phyloP scores from a whole-genome alignment of 2,329 filamentous ascomycete species.

The Sordariomycetes sp. region DNA sequence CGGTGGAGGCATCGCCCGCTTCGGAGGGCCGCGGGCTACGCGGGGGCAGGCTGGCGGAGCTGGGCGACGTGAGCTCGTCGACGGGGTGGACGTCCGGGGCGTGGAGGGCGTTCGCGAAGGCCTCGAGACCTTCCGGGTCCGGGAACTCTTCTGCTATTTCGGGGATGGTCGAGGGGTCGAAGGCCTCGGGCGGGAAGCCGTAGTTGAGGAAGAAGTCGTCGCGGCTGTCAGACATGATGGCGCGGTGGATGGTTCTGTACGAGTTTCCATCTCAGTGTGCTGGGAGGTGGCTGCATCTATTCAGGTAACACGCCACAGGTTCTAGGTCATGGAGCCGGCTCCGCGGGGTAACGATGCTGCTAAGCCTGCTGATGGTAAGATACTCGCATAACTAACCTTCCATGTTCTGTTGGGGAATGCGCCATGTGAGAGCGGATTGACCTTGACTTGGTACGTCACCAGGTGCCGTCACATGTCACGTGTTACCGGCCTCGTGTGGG shows the following conservation, averaged over 20 bases:
- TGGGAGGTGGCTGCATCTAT: not conserved
- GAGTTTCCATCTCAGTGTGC: not conserved
- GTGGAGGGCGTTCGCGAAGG: constrained; percentile 73
- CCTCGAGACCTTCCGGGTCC: constrained; percentile 56
- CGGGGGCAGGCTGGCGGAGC: constrained; percentile 22
- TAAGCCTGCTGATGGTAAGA: not conserved
- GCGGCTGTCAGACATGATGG: constrained; percentile 2
- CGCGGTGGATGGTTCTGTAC: not conserved
- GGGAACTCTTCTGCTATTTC: constrained; percentile 74
- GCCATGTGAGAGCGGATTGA: not conserved
- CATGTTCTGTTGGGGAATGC: not conserved
- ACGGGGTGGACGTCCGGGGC: constrained; percentile 66
- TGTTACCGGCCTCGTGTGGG: not conserved
- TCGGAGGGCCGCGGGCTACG: constrained; percentile 14
- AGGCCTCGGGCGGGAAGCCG: constrained; percentile 52
- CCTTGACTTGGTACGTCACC: not conserved
- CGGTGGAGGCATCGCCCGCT: constrained; percentile 22
- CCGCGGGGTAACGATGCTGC: not conserved
- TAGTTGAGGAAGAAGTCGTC: constrained; percentile 22
- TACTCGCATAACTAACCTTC: not conserved
- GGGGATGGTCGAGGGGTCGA: constrained; percentile 62
- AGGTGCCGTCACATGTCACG: not conserved
- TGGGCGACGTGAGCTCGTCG: constrained; percentile 37
- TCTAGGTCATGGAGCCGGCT: not conserved
- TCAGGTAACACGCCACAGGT: not conserved